Conservation (phyloP, 306 rosid species). For the Sophora flavescens region DNA sequence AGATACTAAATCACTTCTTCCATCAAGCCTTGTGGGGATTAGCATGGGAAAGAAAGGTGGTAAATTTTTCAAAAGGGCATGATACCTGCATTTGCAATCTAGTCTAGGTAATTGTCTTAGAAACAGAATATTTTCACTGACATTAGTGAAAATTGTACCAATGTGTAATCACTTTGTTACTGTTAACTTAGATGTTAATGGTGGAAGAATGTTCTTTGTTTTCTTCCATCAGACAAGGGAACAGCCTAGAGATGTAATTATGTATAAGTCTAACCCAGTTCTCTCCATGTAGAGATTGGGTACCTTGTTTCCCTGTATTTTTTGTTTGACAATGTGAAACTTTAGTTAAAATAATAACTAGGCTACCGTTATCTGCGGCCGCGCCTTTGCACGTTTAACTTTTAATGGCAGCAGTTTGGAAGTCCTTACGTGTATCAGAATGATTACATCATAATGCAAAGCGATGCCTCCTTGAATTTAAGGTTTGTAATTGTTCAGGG, state of each 20-base stretch:
- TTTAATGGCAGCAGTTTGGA: constrained; percentile 3
- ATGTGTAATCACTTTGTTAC: constrained; percentile 43
- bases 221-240: constrained; percentile 41
- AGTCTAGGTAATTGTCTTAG: constrained; percentile 40
- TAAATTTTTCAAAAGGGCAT: constrained; percentile 77
- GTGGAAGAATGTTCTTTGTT: constrained; percentile 45
- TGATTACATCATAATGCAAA: neutral
- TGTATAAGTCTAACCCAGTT: constrained; percentile 45
- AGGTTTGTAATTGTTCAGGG: too few species aligned
- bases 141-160: constrained; percentile 51
- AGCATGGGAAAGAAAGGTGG: constrained; percentile 89
- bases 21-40: constrained; percentile 63
- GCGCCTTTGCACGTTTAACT: constrained; percentile 27
- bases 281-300: constrained; percentile 42
- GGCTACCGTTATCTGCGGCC: constrained; percentile 47
- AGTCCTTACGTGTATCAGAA: neutral
- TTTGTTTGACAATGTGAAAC: constrained; percentile 4
- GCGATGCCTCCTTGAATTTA: neutral
- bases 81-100: constrained; percentile 47
- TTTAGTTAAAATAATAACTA: constrained; percentile 35
- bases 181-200: constrained; percentile 50
- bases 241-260: constrained; percentile 48
- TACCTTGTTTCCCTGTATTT: constrained; percentile 24
- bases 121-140: constrained; percentile 44
- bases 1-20: constrained; percentile 78